Evolutionary conservation across 331 rosid species (phyloP), one percentile per base, ranked within the genome.

Genomic region (Rosa hybrid): DNA sequence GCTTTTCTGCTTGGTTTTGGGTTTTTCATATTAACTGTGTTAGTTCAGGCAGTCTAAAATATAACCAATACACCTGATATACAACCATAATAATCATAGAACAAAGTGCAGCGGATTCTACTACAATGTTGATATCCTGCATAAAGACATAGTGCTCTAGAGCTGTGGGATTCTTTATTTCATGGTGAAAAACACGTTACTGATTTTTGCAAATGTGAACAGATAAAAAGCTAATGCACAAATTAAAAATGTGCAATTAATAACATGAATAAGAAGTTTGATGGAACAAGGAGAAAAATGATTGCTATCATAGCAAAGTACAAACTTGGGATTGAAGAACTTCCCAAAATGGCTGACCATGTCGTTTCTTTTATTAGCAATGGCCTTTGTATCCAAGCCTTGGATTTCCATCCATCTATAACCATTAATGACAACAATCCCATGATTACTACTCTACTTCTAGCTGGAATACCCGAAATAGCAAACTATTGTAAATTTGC

Each of bases 1-100:
- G 81, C 76, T 79, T 48, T 54, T 53, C 60, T 51, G 20, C 68
- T 39, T 56, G 45, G 56, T 9, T 14, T 71, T 51, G 74, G 44
- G 27, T 82, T 71, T 60, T 51, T 49, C 44, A 20, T 13, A 60
- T 69, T 71, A 21, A 74, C 75, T 65, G 7, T 34, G n/a, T 7
- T 64, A 21, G 64, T n/a, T 77, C 51, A 65, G 53, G 30, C 34
- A 48, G 38, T 48, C 16, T 20, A 27, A 12, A 42, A 14, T 42
- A 77, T 21, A 21, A 27, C 60, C 48, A 23, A 74, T 75, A 1
- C 11, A 17, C 30, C 39, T 21, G 5, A 62, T 42, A 76, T 45
- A 60, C 56, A 62, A 42, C 70, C 16, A 59, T 57, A 42, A 45
- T 62, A 16, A 62, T 25, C 60, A 17, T 76, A 62, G 27, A 76